Evolutionary conservation across 768 basidiomycete species (phyloP), one percentile per base, ranked within the genome.

Genomic region (Tylopilus rubrobrunneus): DNA sequence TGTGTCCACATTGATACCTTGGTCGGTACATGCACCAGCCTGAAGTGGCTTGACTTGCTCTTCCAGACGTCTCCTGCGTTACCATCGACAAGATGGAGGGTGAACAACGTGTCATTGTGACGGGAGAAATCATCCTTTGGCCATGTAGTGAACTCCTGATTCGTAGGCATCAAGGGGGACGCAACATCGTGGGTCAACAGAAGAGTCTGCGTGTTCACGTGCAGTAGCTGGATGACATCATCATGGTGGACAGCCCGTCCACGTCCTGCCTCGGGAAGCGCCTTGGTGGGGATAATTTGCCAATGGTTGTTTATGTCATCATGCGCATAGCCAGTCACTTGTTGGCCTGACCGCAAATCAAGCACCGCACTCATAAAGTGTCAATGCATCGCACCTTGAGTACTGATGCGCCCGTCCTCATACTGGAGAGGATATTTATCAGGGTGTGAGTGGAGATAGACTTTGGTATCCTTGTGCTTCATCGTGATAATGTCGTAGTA

Each of bases 131-230:
- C 90, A 56, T 90, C 86, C 64, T 83, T 87, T 5, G 86, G 68
- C 83, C 86, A 88, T 0, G 97, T 98, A 7, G 97, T 99, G 71
- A 98, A 94, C 70, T 99, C 97, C 67, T 98, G 94, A 69, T 98
- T 98, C 45, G 97, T 99, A 15, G 97, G 87, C 87, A 92, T 95
- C 46, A 94, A 81, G 5, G 97, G 91, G 1, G 92, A 97, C 0
- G 97, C 97, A 53, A 99, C 97, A 68, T 99, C 97, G 63, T 99
- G 97, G 3, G 95, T 97, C 42, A 99, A 73, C 44, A 99, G 84
- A 53, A 85, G 71, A 1, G 85, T 83, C 57, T 95, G 76, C 10
- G 95, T 96, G 68, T 82, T 83, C 66, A 92, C 80, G 64, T 99
- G 97, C 23, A 93, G 76, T 19, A 98, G 80, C 63, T 92, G 94